Evolutionary conservation across 176 grass and related monocot species (phyloP).

Genomic region (Bromus sterilis): DNA sequence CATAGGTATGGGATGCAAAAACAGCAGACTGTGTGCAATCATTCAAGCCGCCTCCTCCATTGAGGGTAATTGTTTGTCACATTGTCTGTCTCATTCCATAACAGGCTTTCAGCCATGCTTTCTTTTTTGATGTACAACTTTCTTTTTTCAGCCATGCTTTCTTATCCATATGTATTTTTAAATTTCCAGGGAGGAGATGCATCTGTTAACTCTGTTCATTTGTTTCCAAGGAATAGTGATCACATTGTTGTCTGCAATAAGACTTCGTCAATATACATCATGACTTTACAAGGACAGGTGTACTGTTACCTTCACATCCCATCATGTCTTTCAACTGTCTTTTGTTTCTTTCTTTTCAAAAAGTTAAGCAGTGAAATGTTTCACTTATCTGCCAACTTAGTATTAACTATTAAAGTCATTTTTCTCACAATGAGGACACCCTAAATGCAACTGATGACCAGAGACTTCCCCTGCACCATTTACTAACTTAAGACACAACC

Average conservation of each 20-base stretch:
- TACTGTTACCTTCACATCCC: constrained; percentile 15
- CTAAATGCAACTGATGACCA: constrained; percentile 2
- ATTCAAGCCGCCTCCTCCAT: constrained; percentile 92
- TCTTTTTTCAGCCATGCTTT: background rate
- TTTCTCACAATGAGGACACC: background rate
- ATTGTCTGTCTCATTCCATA: background rate
- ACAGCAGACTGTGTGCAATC: constrained; percentile 96
- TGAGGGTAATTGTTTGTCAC: constrained; percentile 59
- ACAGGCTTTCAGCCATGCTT: background rate
- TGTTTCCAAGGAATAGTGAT: constrained; percentile 89
- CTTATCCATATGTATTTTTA: background rate
- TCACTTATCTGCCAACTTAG: background rate
- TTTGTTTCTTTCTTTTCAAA: background rate
- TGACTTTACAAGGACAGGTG: constrained; percentile 99
- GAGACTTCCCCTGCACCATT: background rate
- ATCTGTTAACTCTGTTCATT: constrained; percentile 85
- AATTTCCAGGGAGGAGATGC: constrained; percentile 85
- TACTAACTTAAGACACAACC: background rate
- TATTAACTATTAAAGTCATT: background rate
- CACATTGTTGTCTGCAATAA: constrained; percentile 98
- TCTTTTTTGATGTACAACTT: too few species aligned
- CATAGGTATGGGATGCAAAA: constrained; percentile 95
- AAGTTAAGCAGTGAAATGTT: background rate
- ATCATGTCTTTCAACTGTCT: background rate
- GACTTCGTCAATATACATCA: constrained; percentile 83